Percentiles rank a stretch among this genome's conserved stretches.
Conservation (phyloP, 2,329 filamentous ascomycete genomes). For the Xylaria sp. region DNA sequence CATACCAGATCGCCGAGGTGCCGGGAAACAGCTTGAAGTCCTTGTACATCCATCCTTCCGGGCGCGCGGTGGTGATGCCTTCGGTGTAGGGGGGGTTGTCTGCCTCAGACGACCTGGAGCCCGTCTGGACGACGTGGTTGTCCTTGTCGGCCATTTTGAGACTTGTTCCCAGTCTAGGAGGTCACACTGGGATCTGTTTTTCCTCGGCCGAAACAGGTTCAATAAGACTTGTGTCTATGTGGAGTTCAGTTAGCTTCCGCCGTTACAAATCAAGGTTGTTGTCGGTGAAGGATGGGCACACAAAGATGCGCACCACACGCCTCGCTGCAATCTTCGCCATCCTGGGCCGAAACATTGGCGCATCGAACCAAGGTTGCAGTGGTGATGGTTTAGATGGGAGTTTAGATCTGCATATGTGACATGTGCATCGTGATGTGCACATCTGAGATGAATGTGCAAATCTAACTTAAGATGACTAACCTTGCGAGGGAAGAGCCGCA, state of each 20-base stretch:
- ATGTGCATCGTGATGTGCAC: constrained; percentile 2
- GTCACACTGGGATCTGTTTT: constrained; percentile 2
- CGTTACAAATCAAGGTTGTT: neutral
- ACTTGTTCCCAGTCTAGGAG: constrained; percentile 12
- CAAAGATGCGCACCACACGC: neutral
- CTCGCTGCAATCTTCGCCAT: neutral
- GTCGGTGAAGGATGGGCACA: neutral
- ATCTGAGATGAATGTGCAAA: neutral
- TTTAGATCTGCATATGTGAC: neutral
- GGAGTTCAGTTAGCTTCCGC: constrained; percentile 7
- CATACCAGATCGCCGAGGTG: constrained; percentile 71
- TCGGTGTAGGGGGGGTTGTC: constrained; percentile 38
- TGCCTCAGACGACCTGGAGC: constrained; percentile 27
- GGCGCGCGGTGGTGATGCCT: constrained; percentile 49
- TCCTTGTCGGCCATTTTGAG: constrained; percentile 38
- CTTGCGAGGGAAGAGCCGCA: constrained; percentile 28
- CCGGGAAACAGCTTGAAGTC: constrained; percentile 65
- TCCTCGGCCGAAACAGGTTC: constrained; percentile 1
- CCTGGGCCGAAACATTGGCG: constrained; percentile 3
- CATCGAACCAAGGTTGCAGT: neutral
- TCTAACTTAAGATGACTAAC: constrained; percentile 27
- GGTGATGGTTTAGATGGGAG: neutral
- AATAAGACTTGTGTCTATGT: constrained; percentile 17
- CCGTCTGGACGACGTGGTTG: constrained; percentile 23
- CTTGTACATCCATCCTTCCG: constrained; percentile 75